Percentiles rank a stretch among this genome's conserved stretches.
Conservation (phyloP, 768 basidiomycete species). For the Collybia sordida region DNA sequence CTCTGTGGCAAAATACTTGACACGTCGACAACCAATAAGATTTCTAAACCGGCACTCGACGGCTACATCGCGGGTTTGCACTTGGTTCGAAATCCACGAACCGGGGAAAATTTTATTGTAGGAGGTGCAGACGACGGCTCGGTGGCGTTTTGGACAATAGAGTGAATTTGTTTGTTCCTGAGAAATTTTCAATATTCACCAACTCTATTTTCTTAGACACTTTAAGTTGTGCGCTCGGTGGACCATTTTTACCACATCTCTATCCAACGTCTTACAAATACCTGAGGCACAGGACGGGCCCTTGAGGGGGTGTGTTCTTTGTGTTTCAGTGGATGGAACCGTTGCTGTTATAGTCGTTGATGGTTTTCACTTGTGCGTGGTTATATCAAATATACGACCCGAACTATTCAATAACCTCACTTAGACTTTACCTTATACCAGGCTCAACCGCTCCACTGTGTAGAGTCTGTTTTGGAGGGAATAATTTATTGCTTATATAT, state of each 20-base stretch:
- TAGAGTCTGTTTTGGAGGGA: slow-evolving; percentile 61
- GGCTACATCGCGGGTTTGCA: slow-evolving; percentile 53
- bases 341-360: slow-evolving; percentile 77
- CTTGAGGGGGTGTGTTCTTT: slow-evolving; percentile 67
- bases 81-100: slow-evolving; percentile 54
- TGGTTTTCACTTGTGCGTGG: slow-evolving; percentile 73
- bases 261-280: slow-evolving; percentile 59
- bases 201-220: slow-evolving; percentile 37
- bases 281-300: slow-evolving; percentile 50
- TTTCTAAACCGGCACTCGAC: slow-evolving; percentile 46
- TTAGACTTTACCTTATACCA: slow-evolving; percentile 79
- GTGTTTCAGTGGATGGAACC: slow-evolving; percentile 77
- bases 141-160: slow-evolving; percentile 68
- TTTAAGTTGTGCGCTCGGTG: slow-evolving; percentile 69
- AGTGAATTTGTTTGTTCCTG: slow-evolving; percentile 39
- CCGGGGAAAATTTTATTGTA: slow-evolving; percentile 61
- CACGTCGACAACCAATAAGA: slow-evolving; percentile 25
- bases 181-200: neutral
- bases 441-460: slow-evolving; percentile 70
- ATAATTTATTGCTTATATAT: slow-evolving; percentile 77
- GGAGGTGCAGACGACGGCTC: slow-evolving; percentile 82
- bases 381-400: neutral
- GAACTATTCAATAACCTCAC: neutral
- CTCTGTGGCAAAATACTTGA: slow-evolving; percentile 28
- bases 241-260: slow-evolving; percentile 69